phyloP scores from a whole-genome alignment of 257 asterid genomes.

The Voacanga thouarsii region DNA sequence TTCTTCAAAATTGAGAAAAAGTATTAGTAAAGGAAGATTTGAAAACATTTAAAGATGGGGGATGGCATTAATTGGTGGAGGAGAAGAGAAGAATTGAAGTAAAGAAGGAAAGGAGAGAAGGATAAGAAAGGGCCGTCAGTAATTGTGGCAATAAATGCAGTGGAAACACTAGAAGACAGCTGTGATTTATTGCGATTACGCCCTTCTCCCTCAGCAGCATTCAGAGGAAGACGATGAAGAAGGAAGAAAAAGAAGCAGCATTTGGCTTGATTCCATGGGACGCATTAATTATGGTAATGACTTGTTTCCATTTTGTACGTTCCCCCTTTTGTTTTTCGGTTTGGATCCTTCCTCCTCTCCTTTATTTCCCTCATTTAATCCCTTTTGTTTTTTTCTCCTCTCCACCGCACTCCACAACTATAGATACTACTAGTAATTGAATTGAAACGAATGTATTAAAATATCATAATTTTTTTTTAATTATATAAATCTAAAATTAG shows the following conservation, averaged over 20 bases:
- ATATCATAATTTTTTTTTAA: too few relatives aligned
- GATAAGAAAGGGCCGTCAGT: conserved; percentile 19
- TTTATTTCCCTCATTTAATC: conserved; percentile 1
- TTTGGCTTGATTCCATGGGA: conserved; percentile 40
- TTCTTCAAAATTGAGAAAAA: not conserved
- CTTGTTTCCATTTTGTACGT: conserved; percentile 25
- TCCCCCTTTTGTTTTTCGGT: not conserved
- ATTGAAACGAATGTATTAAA: too few relatives aligned
- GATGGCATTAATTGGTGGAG: not conserved
- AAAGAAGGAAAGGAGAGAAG: not conserved
- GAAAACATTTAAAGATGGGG: conserved; percentile 10
- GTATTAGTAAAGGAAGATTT: not conserved
- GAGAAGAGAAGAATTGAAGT: too few relatives aligned
- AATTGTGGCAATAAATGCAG: conserved; percentile 53
- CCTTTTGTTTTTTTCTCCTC: not conserved
- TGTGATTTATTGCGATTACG: conserved; percentile 47
- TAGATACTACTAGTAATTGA: too few relatives aligned
- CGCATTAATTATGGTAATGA: conserved; percentile 53
- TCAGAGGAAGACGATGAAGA: too few relatives aligned
- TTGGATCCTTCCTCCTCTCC: conserved; percentile 8
- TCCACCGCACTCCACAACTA: too few relatives aligned
- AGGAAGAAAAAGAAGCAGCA: conserved; percentile 27
- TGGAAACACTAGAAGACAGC: conserved; percentile 55
- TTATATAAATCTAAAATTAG: too few relatives aligned
- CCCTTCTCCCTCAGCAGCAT: not conserved